phyloP scores from a whole-genome alignment of 2,329 filamentous ascomycete species.

The Fusarium austroafricanum region DNA sequence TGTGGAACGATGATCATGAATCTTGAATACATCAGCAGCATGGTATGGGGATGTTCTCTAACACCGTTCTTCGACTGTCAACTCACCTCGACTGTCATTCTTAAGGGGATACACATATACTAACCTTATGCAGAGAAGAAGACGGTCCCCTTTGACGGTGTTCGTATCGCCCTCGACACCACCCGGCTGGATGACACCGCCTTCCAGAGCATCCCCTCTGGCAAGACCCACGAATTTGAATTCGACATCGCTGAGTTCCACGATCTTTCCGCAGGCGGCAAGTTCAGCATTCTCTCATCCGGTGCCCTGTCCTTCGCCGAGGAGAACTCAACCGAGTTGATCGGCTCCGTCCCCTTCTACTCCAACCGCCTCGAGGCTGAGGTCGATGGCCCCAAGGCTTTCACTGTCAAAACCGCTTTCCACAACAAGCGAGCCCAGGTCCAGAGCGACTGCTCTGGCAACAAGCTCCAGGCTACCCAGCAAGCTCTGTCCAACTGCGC shows the following conservation, averaged over 20 bases:
- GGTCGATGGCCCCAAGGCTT: conserved; percentile 67
- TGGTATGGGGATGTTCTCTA: not conserved
- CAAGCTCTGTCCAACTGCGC: conserved; percentile 67
- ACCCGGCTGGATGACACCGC: conserved; percentile 58
- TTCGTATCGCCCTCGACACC: conserved; percentile 62
- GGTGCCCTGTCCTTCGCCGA: conserved; percentile 69
- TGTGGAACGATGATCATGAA: not conserved
- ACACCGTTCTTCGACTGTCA: not conserved
- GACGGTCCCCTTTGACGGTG: conserved; percentile 63
- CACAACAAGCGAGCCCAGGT: conserved; percentile 63
- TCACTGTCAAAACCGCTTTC: conserved; percentile 60
- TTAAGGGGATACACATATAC: not conserved
- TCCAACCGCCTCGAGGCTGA: conserved; percentile 69
- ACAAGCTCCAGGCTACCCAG: conserved; percentile 56
- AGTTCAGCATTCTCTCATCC: conserved; percentile 65
- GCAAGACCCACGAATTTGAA: conserved; percentile 62
- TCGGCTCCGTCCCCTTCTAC: conserved; percentile 66
- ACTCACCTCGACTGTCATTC: not conserved
- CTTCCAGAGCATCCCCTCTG: conserved; percentile 62
- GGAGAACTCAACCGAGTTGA: conserved; percentile 62
- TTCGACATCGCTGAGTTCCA: conserved; percentile 69
- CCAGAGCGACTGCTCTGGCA: conserved; percentile 65
- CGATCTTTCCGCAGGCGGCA: conserved; percentile 63
- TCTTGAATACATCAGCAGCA: not conserved
- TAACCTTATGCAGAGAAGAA: conserved; percentile 47